phyloP scores from a whole-genome alignment of 768 basidiomycete species.

The Hericium erinaceus region DNA sequence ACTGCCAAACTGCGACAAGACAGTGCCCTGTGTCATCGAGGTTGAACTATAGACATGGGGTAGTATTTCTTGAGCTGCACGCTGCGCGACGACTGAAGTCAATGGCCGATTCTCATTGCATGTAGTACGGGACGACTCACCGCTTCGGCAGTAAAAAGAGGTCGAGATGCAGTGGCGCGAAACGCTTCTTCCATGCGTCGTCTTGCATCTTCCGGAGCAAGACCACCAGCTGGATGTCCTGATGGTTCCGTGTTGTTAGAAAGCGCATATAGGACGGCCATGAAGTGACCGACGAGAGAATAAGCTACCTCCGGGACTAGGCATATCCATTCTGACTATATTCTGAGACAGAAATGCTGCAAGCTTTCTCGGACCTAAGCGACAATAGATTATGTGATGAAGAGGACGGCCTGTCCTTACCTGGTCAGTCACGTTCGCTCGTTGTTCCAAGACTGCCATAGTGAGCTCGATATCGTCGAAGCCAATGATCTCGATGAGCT shows the following conservation, averaged over 20 bases:
- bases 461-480: slow-evolving; percentile 78
- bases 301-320: too few relatives aligned
- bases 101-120: neutral
- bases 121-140: slow-evolving; percentile 26
- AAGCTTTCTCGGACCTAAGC: too few relatives aligned
- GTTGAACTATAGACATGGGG: slow-evolving; percentile 87
- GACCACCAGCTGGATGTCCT: neutral
- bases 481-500: slow-evolving; percentile 73
- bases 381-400: neutral
- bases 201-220: slow-evolving; percentile 27
- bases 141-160: slow-evolving; percentile 48
- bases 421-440: slow-evolving; percentile 37
- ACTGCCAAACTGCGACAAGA: slow-evolving; percentile 63
- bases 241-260: too few relatives aligned
- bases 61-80: slow-evolving; percentile 48
- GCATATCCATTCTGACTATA: too few relatives aligned
- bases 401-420: slow-evolving; percentile 25
- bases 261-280: too few relatives aligned
- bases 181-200: slow-evolving; percentile 54
- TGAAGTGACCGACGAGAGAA: too few relatives aligned
- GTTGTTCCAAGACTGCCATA: slow-evolving; percentile 55
- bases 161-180: slow-evolving; percentile 52
- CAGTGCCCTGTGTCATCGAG: slow-evolving; percentile 45
- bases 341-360: too few relatives aligned
- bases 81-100: slow-evolving; percentile 23